Percentiles rank a stretch among this genome's conserved stretches.
Conservation (phyloP, 2,329 filamentous ascomycete species). For the Fusarium abutilonis region DNA sequence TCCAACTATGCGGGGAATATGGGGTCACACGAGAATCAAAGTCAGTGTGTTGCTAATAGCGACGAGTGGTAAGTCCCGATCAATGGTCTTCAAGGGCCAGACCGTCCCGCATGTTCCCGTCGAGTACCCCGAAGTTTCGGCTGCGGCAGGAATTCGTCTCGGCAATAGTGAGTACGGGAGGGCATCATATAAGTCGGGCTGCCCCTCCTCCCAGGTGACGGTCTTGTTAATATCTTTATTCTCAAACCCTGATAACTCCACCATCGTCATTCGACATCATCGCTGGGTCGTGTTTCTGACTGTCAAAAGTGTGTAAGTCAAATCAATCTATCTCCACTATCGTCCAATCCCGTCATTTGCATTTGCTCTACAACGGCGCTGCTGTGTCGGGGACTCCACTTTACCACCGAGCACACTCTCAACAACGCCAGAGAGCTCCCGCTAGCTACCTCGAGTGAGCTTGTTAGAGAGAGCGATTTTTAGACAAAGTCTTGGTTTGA, state of each 20-base stretch:
- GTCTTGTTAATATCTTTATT: constrained; percentile 19
- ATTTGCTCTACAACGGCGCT: constrained; percentile 33
- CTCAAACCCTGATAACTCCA: constrained; percentile 20
- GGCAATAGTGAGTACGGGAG: constrained; percentile 40
- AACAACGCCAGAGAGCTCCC: constrained; percentile 40
- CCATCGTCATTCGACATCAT: constrained; percentile 41
- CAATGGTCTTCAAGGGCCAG: constrained; percentile 33
- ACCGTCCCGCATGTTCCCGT: constrained; percentile 50
- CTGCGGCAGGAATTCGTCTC: constrained; percentile 46
- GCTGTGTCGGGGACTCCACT: constrained; percentile 37
- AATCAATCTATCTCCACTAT: constrained; percentile 37
- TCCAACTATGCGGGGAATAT: constrained; percentile 43
- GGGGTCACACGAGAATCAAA: constrained; percentile 44
- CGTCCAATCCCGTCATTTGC: constrained; percentile 35
- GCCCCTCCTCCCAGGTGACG: constrained; percentile 26
- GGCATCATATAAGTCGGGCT: constrained; percentile 38
- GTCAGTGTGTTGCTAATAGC: constrained; percentile 34
- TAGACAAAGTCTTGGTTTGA: constrained; percentile 37
- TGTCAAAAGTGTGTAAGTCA: constrained; percentile 41
- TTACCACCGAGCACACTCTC: constrained; percentile 42
- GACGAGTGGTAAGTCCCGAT: constrained; percentile 32
- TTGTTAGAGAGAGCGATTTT: constrained; percentile 33
- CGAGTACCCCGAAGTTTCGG: constrained; percentile 40
- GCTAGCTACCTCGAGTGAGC: constrained; percentile 43
- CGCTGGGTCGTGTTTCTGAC: constrained; percentile 31